A percentile compares a stretch with the other conserved stretches of the same genome.
phyloP scores from a whole-genome alignment of 495 filamentous ascomycete species.

The Darksidea phi region DNA sequence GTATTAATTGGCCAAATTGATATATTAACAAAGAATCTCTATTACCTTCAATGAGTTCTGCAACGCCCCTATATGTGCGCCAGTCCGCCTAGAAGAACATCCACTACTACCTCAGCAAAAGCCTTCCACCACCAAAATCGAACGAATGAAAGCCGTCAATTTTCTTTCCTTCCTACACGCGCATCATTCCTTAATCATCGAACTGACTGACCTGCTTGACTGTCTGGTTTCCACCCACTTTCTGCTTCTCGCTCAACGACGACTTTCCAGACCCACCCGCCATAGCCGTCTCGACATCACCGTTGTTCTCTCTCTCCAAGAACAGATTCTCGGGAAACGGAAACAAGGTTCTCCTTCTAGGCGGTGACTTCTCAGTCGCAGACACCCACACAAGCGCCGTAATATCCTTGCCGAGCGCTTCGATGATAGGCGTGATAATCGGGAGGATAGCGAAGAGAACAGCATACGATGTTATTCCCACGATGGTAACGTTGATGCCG shows the following conservation, averaged over 20 bases:
- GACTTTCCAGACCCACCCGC: background rate
- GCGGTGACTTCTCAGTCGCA: constrained; percentile 24
- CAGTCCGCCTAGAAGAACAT: too few relatives aligned
- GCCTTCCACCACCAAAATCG: too few relatives aligned
- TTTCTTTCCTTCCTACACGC: too few relatives aligned
- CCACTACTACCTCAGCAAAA: too few relatives aligned
- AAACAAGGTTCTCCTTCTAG: constrained; percentile 27
- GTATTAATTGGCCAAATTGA: too few relatives aligned
- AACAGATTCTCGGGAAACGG: constrained; percentile 32
- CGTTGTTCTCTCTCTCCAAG: background rate
- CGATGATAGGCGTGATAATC: constrained; percentile 30
- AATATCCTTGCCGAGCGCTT: constrained; percentile 32
- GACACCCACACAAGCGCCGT: constrained; percentile 30
- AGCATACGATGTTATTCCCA: constrained; percentile 27
- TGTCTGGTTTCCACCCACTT: constrained; percentile 1
- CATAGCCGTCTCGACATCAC: background rate
- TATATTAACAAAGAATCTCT: too few relatives aligned
- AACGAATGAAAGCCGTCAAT: too few relatives aligned
- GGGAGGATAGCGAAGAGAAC: constrained; percentile 21
- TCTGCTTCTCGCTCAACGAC: background rate
- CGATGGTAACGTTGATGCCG: constrained; percentile 24
- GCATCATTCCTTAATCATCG: background rate
- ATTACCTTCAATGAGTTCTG: too few relatives aligned
- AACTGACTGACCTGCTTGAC: constrained; percentile 4
- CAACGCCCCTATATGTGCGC: too few relatives aligned